Base-by-base conservation (phyloP, 352 stramenopile genomes). In the Phytopythium boreale region DNA sequence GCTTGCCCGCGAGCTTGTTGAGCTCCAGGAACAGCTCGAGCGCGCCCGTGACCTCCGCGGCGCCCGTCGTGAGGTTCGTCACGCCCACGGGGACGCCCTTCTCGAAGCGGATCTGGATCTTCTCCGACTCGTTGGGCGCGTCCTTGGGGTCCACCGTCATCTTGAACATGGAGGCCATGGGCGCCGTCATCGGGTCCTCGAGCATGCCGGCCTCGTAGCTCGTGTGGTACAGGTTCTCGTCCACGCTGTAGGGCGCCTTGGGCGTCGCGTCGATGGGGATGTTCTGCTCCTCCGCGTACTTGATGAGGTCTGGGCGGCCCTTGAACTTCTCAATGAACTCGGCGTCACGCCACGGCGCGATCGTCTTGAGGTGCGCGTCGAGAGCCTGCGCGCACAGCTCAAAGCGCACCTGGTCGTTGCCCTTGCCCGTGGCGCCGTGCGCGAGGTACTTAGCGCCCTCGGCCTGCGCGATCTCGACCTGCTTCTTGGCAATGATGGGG, bases 311-410 rank as follows among this genome's bases (percentile, higher is more conserved):
- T 20, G 79, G 82, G 55, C 97, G 96, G 52, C 97, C 97, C 87
- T 99, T 99, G 90, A 99, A 99, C 67, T 86, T 94, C 72, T 98
- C 90, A 51, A 99, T 98, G 83, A 99, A 99, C 84, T 98, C 96
- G 19, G 96, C 79, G 71, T 99, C 97, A 47, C 97, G 82, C 97
- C 97, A 99, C 36, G 97, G 96, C 26, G 97, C 97, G 62, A 99
- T 98, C 49, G 90, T 98, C 70, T 97, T 92, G 68, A 99, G 96
- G 37, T 81, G 92, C 20, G 97, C 93, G 73, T 98, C 95, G 26
- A 99, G 79, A 5, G 96, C 96, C 76, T 99, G 96, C 20, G 95
- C 94, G 79, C 96, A 99, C 74, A 99, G 96, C 89, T 99, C 97
- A 69, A 99, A 99, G 58, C 97, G 95, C 31, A 98, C 93, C 80